A percentile compares a stretch with the other conserved stretches of the same genome.
These are phyloP conservation scores for Pluteus cervinus DNA, from an alignment of 768 basidiomycete genomes.

Conservation along the genomic window DNA sequence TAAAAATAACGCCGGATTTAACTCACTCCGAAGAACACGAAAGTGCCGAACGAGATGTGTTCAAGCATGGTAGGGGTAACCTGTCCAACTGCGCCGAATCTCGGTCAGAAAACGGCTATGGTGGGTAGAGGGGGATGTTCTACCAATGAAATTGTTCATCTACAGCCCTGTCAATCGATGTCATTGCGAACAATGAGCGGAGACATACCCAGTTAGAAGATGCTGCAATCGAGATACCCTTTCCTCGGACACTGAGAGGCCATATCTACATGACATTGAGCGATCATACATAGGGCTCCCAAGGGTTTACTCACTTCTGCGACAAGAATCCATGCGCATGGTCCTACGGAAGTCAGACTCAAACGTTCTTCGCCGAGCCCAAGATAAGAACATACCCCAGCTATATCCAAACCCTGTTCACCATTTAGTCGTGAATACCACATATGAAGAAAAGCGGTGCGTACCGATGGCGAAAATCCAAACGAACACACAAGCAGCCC, in stretches of 20 bases:
- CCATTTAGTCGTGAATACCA: background rate
- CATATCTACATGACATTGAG: conserved; percentile 36
- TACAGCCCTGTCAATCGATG: conserved; percentile 13
- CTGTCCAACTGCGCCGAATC: conserved; percentile 13
- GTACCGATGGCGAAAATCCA: conserved; percentile 70
- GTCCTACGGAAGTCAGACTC: conserved; percentile 24
- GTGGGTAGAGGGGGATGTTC: conserved; percentile 12
- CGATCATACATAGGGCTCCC: background rate
- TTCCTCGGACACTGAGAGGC: conserved; percentile 67
- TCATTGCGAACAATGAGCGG: background rate
- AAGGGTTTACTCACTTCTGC: conserved; percentile 38
- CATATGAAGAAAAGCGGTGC: conserved; percentile 7
- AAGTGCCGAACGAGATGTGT: conserved; percentile 64
- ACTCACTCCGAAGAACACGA: conserved; percentile 69
- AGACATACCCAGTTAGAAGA: conserved; percentile 65
- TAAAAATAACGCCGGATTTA: background rate
- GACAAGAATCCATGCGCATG: conserved; percentile 72
- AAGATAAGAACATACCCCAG: conserved; percentile 43
- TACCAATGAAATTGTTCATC: conserved; percentile 78
- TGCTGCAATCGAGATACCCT: conserved; percentile 69
- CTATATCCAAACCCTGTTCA: conserved; percentile 61
- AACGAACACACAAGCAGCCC: conserved; percentile 63
- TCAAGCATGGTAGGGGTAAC: conserved; percentile 69
- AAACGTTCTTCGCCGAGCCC: background rate
- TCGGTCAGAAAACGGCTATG: background rate